Conservation (phyloP, 257 asterid species). For the Solanum etuberosum region DNA sequence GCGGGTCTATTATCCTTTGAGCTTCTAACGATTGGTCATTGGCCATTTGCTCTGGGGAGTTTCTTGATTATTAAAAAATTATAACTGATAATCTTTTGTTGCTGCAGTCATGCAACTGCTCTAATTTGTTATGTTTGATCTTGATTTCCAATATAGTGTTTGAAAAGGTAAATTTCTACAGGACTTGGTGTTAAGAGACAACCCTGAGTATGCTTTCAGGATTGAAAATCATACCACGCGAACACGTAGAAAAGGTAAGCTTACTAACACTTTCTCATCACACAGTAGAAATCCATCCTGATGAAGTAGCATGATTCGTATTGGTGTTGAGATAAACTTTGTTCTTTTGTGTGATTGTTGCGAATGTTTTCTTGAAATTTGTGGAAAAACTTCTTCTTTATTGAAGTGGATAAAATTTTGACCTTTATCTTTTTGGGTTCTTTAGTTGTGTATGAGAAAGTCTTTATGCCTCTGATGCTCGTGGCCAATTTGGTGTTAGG, state of each 20-base stretch:
- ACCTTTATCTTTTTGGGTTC: background rate
- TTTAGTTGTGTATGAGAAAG: background rate
- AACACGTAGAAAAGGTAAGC: slow-evolving; percentile 20
- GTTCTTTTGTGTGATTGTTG: background rate
- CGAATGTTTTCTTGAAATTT: background rate
- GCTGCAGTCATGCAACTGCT: background rate
- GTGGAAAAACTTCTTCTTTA: background rate
- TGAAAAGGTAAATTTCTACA: background rate
- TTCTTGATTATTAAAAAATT: background rate
- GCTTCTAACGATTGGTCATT: background rate
- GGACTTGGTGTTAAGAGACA: background rate
- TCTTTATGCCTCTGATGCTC: slow-evolving; percentile 1
- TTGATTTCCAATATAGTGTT: background rate
- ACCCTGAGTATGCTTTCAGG: slow-evolving; percentile 26
- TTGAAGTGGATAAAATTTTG: background rate
- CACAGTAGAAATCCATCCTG: background rate
- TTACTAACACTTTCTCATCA: background rate
- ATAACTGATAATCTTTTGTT: background rate
- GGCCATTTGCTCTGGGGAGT: background rate
- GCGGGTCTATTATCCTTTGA: background rate
- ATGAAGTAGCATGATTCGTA: background rate
- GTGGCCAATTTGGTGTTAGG: slow-evolving; percentile 19
- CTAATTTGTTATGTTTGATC: background rate
- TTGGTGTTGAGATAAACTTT: background rate
- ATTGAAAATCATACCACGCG: slow-evolving; percentile 33